A percentile compares a stretch with the other conserved stretches of the same genome.
These are phyloP conservation scores for Cutaneotrichosporon sp. DNA, from an alignment of 1,284 basidiomycete species.

Conservation along the genomic window DNA sequence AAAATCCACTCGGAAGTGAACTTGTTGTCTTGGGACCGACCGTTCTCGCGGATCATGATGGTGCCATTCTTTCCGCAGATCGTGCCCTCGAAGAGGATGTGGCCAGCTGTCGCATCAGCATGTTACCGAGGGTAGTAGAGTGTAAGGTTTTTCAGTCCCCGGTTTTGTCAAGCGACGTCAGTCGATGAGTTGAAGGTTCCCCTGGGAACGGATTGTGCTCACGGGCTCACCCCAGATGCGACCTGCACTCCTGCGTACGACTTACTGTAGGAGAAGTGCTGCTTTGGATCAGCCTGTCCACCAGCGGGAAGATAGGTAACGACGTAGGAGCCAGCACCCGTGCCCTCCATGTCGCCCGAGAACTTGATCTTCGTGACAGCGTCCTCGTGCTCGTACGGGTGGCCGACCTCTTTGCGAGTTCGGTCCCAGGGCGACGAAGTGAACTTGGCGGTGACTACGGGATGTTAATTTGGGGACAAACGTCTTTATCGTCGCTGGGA, in stretches of 20 bases:
- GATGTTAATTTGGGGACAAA: no score
- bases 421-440: background rate
- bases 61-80: conserved; percentile 9
- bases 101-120: conserved; percentile 1
- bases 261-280: conserved; percentile 3
- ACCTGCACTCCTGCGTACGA: no score
- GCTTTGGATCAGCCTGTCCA: background rate
- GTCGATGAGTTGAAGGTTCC: no score
- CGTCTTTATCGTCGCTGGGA: no score
- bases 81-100: conserved; percentile 11
- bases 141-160: no score
- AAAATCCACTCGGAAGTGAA: conserved; percentile 4
- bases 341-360: conserved; percentile 6
- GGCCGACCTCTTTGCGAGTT: background rate
- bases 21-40: background rate
- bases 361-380: background rate
- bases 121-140: background rate
- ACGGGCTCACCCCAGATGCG: no score
- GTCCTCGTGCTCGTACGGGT: background rate
- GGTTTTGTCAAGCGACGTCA: no score
- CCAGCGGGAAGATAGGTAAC: conserved; percentile 1
- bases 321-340: conserved; percentile 2
- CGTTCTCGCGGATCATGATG: conserved; percentile 7
- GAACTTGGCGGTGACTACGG: background rate
- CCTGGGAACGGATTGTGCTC: no score